A percentile compares a stretch with the other conserved stretches of the same genome.
Conservation (phyloP, 192 early-diverging fungal genomes). For the Lunasporangiospora selenospora region DNA sequence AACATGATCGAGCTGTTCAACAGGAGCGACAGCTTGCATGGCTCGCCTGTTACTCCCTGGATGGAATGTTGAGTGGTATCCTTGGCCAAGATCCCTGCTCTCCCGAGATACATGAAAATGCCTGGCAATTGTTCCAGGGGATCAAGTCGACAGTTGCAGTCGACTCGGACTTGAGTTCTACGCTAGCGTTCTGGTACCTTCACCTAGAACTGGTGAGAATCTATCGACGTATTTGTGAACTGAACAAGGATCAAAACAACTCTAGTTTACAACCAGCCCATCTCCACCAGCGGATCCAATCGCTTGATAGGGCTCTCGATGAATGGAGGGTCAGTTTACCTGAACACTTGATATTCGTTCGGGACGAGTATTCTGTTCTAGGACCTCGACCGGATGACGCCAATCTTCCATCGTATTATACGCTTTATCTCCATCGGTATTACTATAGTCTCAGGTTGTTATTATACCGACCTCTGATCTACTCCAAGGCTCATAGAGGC, state of each 20-base stretch:
- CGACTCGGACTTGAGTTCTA: no score
- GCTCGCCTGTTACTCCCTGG: conserved; percentile 34
- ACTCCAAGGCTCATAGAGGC: neutral
- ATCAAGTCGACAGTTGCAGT: no score
- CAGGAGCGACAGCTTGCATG: conserved; percentile 28
- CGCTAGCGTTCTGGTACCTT: conserved; percentile 36
- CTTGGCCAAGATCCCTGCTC: conserved; percentile 11
- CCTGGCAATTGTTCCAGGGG: no score
- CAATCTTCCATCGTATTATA: conserved; percentile 19
- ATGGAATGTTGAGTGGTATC: conserved; percentile 15
- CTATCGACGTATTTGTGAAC: conserved; percentile 25
- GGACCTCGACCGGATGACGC: neutral
- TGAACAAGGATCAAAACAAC: conserved; percentile 9
- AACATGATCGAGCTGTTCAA: no score
- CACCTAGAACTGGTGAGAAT: conserved; percentile 29
- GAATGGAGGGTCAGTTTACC: conserved; percentile 16
- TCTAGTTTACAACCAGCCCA: neutral
- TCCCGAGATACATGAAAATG: no score
- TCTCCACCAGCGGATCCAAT: conserved; percentile 3
- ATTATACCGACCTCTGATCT: conserved; percentile 31
- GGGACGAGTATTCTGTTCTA: neutral
- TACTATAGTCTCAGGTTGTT: conserved; percentile 26
- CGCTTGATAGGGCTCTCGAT: conserved; percentile 20
- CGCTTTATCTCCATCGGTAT: conserved; percentile 38
- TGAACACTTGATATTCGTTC: conserved; percentile 15